Evolutionary conservation across 257 asterid species (phyloP).

Genomic region (Salvia hispanica): DNA sequence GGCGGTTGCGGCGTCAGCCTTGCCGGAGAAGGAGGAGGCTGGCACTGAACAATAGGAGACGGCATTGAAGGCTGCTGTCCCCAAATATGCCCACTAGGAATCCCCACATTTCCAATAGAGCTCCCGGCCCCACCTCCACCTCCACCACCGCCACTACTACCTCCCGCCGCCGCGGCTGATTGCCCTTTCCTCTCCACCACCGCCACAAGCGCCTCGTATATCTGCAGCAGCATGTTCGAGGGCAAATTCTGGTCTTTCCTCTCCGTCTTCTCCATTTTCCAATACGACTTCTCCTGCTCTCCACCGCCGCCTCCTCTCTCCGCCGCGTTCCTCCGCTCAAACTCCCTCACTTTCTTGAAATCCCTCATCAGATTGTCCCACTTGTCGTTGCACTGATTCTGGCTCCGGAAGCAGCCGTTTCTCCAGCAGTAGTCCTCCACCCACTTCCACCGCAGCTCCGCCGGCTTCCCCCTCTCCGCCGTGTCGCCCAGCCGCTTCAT

Average conservation of each 20-base stretch:
- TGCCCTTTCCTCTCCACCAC: constrained; percentile 45
- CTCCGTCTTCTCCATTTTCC: constrained; percentile 68
- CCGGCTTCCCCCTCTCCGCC: constrained; percentile 60
- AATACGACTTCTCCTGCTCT: constrained; percentile 43
- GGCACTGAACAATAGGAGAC: constrained; percentile 8
- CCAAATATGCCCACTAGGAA: neutral
- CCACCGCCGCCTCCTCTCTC: constrained; percentile 5
- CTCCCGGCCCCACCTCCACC: too few relatives aligned
- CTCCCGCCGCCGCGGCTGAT: too few relatives aligned
- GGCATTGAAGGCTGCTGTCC: constrained; percentile 22
- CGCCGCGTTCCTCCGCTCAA: constrained; percentile 42
- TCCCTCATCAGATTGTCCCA: constrained; percentile 95
- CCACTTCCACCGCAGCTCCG: constrained; percentile 95
- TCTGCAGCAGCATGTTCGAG: constrained; percentile 69
- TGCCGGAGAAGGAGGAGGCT: constrained; percentile 23
- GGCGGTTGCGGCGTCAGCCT: constrained; percentile 38
- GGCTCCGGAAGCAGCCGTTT: constrained; percentile 75
- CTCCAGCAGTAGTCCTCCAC: constrained; percentile 90
- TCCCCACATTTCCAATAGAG: too few relatives aligned
- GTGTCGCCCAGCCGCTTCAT: constrained; percentile 53
- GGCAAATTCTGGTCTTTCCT: constrained; percentile 73
- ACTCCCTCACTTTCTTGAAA: constrained; percentile 82
- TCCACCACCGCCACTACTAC: too few relatives aligned
- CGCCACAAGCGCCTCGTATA: constrained; percentile 65
- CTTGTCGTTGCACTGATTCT: constrained; percentile 87